phyloP scores from a whole-genome alignment of 768 basidiomycete genomes.

The Termitomyces sp. region DNA sequence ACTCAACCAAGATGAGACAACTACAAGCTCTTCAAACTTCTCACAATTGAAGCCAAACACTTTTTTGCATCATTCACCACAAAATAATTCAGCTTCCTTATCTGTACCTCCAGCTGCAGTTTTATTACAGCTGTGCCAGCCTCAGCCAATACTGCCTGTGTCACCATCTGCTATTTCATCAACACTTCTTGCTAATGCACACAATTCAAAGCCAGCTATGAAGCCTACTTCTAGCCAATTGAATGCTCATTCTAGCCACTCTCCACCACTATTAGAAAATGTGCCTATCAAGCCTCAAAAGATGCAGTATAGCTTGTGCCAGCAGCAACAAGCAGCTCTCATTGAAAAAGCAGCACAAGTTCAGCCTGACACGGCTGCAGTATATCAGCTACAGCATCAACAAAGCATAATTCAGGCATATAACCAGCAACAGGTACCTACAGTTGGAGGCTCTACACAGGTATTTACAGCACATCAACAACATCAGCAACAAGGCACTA shows the following conservation, averaged over 20 bases:
- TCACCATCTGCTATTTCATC: background rate
- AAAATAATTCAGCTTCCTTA: background rate
- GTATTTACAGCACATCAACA: too few species aligned
- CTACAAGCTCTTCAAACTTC: background rate
- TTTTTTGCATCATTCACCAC: background rate
- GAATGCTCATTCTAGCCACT: background rate
- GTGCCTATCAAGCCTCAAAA: background rate
- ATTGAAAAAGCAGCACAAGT: background rate
- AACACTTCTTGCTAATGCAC: background rate
- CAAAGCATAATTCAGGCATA: background rate
- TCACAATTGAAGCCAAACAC: background rate
- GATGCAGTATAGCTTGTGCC: background rate
- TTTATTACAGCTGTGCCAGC: conserved; percentile 3
- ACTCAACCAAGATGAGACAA: background rate
- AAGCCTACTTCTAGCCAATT: background rate
- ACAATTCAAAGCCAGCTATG: background rate
- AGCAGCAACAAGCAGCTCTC: background rate
- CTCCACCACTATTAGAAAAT: background rate
- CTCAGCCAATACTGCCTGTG: background rate
- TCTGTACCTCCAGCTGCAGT: background rate
- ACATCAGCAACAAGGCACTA: background rate
- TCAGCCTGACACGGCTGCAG: background rate
- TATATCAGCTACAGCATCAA: background rate
- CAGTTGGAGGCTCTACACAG: background rate
- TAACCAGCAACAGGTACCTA: background rate